phyloP scores from a whole-genome alignment of 2,329 filamentous ascomycete species.

The Fusarium staphyleae region DNA sequence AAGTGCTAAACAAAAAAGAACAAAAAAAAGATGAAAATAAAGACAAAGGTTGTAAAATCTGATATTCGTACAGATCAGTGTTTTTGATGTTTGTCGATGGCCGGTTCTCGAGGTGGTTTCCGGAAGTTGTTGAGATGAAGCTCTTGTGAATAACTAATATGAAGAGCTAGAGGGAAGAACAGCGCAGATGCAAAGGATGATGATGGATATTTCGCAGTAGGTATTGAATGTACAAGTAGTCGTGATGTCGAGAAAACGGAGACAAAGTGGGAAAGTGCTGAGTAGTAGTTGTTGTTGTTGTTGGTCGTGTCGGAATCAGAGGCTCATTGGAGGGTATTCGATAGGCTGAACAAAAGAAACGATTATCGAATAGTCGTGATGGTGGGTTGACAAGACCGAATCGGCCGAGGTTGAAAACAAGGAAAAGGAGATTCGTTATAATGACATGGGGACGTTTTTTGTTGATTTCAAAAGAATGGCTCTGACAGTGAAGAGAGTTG shows the following conservation, averaged over 20 bases:
- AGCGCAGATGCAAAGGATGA: conserved; percentile 17
- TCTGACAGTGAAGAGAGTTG: conserved; percentile 35
- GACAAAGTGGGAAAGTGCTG: conserved; percentile 36
- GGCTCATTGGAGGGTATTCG: conserved; percentile 51
- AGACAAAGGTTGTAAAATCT: conserved; percentile 26
- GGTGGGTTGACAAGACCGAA: conserved; percentile 41
- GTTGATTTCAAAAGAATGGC: conserved; percentile 41
- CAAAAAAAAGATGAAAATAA: conserved; percentile 28
- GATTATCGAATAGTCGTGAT: conserved; percentile 46
- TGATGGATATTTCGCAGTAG: conserved; percentile 32
- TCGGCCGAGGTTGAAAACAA: conserved; percentile 45
- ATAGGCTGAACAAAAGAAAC: conserved; percentile 49
- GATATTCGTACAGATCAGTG: conserved; percentile 44
- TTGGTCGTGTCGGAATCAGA: conserved; percentile 49
- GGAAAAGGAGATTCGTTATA: conserved; percentile 52
- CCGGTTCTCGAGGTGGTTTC: conserved; percentile 19
- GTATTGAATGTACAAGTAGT: conserved; percentile 47
- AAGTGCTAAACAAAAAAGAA: conserved; percentile 26
- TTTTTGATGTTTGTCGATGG: conserved; percentile 35
- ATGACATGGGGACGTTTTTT: conserved; percentile 51
- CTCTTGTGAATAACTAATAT: conserved; percentile 17
- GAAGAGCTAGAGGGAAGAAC: conserved; percentile 24
- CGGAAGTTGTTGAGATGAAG: conserved; percentile 19
- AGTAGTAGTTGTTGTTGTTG: conserved; percentile 35
- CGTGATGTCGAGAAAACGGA: conserved; percentile 32